A percentile compares a stretch with the other conserved stretches of the same genome.
Conservation (phyloP, 441 rosid genomes). For the Theobroma grandiflorum region DNA sequence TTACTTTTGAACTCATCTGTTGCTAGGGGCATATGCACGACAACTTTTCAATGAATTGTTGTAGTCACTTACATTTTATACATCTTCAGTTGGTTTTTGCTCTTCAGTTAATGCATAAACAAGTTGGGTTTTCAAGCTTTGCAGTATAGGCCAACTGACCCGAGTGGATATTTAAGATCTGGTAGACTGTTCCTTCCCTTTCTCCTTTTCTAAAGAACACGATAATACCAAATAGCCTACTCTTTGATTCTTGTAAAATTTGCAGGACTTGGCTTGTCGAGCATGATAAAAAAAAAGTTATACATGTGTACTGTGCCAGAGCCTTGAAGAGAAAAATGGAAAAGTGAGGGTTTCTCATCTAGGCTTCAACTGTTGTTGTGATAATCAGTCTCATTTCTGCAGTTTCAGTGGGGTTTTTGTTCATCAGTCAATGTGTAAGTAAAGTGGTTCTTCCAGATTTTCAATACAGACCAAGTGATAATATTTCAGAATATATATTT, state of each 20-base stretch:
- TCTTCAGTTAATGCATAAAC: conserved; percentile 19
- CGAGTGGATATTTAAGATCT: conserved; percentile 20
- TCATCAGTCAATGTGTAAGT: conserved; percentile 12
- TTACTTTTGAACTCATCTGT: background rate
- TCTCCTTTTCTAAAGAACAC: background rate
- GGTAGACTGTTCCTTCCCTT: background rate
- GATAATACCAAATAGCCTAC: background rate
- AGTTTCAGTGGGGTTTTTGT: conserved; percentile 17
- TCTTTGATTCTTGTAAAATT: conserved; percentile 3
- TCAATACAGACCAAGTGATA: background rate
- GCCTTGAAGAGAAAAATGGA: background rate
- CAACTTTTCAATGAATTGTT: conserved; percentile 8
- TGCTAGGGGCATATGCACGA: background rate
- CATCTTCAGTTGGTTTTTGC: conserved; percentile 16
- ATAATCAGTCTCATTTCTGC: background rate
- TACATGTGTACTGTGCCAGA: background rate
- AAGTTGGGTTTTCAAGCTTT: conserved; percentile 9
- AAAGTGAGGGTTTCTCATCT: conserved; percentile 9
- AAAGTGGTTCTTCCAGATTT: conserved; percentile 16
- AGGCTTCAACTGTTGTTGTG: background rate
- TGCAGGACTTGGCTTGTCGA: conserved; percentile 12
- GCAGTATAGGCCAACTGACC: background rate
- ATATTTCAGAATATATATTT: background rate
- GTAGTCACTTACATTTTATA: conserved; percentile 14
- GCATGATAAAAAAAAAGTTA: background rate